Percentiles rank a stretch among this genome's conserved stretches.
Evolutionary conservation across 2,329 filamentous ascomycete species (phyloP).

Genomic region (Curvularia verruculosa): DNA sequence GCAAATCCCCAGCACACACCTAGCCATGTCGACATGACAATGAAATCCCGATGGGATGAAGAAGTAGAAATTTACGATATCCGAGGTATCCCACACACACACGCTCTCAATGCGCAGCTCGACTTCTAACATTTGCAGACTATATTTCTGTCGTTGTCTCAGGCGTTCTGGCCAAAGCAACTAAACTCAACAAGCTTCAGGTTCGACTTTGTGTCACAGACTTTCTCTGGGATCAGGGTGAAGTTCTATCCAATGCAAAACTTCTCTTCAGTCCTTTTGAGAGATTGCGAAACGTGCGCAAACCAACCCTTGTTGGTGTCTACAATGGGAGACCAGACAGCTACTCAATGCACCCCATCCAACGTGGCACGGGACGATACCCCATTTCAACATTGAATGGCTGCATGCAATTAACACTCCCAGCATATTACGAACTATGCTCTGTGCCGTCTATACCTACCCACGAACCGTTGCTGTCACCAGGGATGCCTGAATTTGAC

Average conservation of each 20-base stretch:
- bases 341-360: slow-evolving; percentile 27
- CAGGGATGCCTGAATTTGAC: slow-evolving; percentile 27
- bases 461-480: slow-evolving; percentile 16
- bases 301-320: slow-evolving; percentile 34
- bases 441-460: slow-evolving; percentile 35
- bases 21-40: neutral
- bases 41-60: slow-evolving; percentile 33
- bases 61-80: slow-evolving; percentile 48
- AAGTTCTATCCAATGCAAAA: slow-evolving; percentile 33
- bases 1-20: neutral
- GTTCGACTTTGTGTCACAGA: slow-evolving; percentile 36
- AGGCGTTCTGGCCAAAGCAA: slow-evolving; percentile 38
- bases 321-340: slow-evolving; percentile 26
- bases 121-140: slow-evolving; percentile 21
- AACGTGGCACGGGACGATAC: slow-evolving; percentile 7
- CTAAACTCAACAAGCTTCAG: slow-evolving; percentile 37
- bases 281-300: slow-evolving; percentile 38
- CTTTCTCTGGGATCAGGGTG: slow-evolving; percentile 32
- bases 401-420: neutral
- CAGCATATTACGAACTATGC: slow-evolving; percentile 22
- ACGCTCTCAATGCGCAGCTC: too few relatives aligned
- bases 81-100: slow-evolving; percentile 24
- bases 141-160: slow-evolving; percentile 41
- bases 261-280: slow-evolving; percentile 39
- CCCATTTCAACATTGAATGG: slow-evolving; percentile 9